Conservation (phyloP, 2,329 filamentous ascomycete genomes). For the Aspergillus alliaceus region DNA sequence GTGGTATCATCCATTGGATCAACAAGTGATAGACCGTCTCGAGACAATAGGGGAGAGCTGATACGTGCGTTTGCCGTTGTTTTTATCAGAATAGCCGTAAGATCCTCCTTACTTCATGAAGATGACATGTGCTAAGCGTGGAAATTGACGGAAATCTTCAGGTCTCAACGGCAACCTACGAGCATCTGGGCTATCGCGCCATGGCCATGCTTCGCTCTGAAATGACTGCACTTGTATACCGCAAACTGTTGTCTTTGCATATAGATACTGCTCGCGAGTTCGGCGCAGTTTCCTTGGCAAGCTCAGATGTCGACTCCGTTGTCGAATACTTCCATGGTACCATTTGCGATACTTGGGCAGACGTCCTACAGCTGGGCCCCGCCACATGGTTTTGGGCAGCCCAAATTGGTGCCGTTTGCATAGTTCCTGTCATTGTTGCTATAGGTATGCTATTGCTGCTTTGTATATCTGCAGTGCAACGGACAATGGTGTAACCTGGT, state of each 20-base stretch:
- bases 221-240: background rate
- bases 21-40: background rate
- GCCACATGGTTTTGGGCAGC: background rate
- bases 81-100: background rate
- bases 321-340: background rate
- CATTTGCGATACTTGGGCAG: background rate
- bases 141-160: background rate
- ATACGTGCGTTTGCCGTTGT: background rate
- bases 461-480: background rate
- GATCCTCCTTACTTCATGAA: background rate
- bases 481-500: background rate
- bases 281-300: background rate
- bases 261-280: background rate
- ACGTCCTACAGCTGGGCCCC: background rate
- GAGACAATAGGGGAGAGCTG: background rate
- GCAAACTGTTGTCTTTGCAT: background rate
- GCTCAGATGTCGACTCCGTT: background rate
- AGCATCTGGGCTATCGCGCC: background rate
- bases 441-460: background rate
- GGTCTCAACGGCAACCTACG: background rate
- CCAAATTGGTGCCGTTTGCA: background rate
- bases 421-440: background rate
- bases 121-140: background rate
- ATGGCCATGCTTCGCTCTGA: background rate
- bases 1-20: background rate